Percentiles rank a stretch among this genome's conserved stretches.
Evolutionary conservation across 2,329 filamentous ascomycete species (phyloP).

Genomic region (Zasmidium cellare): DNA sequence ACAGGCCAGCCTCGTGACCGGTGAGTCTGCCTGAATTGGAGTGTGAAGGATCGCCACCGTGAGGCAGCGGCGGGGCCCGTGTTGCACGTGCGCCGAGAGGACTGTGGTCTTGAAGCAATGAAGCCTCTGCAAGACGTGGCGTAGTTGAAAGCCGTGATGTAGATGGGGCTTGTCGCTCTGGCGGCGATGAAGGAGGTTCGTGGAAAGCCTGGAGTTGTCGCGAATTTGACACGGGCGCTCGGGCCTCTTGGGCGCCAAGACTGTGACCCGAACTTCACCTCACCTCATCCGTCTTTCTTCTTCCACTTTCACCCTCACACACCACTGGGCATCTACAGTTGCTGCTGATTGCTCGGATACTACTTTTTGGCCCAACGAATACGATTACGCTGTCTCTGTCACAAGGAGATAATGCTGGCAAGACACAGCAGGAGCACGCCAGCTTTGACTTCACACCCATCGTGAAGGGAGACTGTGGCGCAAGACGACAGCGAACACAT

Average conservation of each 20-base stretch:
- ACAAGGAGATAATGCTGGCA: too few species aligned
- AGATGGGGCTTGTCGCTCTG: neutral
- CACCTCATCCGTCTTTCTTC: neutral
- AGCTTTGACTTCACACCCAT: too few species aligned
- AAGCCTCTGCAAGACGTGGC: neutral
- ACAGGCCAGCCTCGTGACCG: neutral
- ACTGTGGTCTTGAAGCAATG: neutral
- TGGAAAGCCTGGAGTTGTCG: neutral
- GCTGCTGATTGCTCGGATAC: too few species aligned
- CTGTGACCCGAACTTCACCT: neutral
- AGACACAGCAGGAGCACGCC: too few species aligned
- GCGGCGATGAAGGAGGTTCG: neutral
- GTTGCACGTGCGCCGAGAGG: neutral
- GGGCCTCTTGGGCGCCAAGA: neutral
- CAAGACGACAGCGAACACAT: too few species aligned
- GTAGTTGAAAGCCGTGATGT: neutral
- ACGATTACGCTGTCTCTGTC: too few species aligned
- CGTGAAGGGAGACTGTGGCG: too few species aligned
- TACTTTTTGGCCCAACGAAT: too few species aligned
- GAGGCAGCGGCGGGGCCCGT: slow-evolving; percentile 5
- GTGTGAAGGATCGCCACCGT: slow-evolving; percentile 6
- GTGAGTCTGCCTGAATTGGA: slow-evolving; percentile 8
- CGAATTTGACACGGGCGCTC: neutral
- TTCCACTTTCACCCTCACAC: neutral
- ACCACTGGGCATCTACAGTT: neutral